Evolutionary conservation across 164 flowering plant species (phyloP), one percentile per base, ranked within the genome.

Genomic region (Vitis rupestris): DNA sequence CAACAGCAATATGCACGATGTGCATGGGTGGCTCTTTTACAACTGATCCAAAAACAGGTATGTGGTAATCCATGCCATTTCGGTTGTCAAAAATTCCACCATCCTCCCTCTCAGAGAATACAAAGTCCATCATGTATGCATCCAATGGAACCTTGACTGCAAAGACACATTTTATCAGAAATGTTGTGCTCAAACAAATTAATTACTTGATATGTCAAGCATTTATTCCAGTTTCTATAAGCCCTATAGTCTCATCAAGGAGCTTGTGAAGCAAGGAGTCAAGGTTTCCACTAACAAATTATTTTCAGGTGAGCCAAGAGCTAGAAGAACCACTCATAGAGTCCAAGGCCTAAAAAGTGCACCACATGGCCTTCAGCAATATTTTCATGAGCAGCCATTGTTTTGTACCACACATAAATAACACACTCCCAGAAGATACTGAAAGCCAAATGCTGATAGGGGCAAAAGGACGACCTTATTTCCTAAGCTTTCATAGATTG

Each of bases 111-210:
- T 93, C 99, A 66, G 93, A 90, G 86, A 95, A 95, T 67, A 95
- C 99, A 81, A 95, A 95, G 78, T 95, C 99, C 97, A 95, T 88
- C 88, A 81, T 77, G 70, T 91, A 90, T 52, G 98, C 98, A 87
- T 95, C 99, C 85, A 93, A 65, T 61, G 99, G 99, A 74, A 95
- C 94, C 79, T 86, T 90, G 58, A 93, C 98, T 95, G 90, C 70
- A 76, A 70, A 60, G 5, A 73, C 10, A 76, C 10, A 64, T 29
- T 12, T 60, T n/a, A 61, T 30, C 29, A 37, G 15, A 17, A 51
- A 61, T 50, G 3, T 50, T 14, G 23, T 12, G 30, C 5, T 49
- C 56, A 51, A 50, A 48, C 12, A 67, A 57, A 11, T 57, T 50
- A 66, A 9, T 5, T n/a, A 19, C 23, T 49, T 19, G 3, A 19